These are phyloP conservation scores for Lodderomyces theae DNA, from an alignment of 1,139 yeast genomes.

Conservation along the genomic window DNA sequence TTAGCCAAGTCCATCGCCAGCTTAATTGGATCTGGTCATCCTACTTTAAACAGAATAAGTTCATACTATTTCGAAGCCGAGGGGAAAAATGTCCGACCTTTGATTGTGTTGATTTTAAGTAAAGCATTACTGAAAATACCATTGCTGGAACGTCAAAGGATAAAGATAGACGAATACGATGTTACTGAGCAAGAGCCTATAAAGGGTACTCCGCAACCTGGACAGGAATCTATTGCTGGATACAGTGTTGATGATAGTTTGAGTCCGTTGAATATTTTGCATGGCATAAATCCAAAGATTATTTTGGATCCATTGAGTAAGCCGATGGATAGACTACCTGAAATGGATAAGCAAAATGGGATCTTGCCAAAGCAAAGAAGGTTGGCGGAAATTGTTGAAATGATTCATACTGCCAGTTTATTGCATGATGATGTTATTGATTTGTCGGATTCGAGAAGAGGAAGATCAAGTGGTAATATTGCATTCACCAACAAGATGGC, in stretches of 20 bases:
- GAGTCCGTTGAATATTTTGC: slow-evolving; percentile 78
- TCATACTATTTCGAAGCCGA: slow-evolving; percentile 93
- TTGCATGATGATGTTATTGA: slow-evolving; percentile 98
- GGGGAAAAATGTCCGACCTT: slow-evolving; percentile 93
- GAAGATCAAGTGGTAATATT: slow-evolving; percentile 85
- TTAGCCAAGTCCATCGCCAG: slow-evolving; percentile 84
- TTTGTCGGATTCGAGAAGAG: slow-evolving; percentile 85
- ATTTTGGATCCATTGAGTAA: slow-evolving; percentile 79
- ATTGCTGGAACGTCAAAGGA: slow-evolving; percentile 59
- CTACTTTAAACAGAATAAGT: slow-evolving; percentile 84
- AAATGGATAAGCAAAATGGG: slow-evolving; percentile 58
- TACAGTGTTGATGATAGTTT: slow-evolving; percentile 57
- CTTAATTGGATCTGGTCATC: slow-evolving; percentile 90
- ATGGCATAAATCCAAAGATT: slow-evolving; percentile 82
- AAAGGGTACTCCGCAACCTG: slow-evolving; percentile 47
- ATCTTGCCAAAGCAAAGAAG: slow-evolving; percentile 93
- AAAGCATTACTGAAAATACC: slow-evolving; percentile 83
- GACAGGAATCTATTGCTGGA: slow-evolving; percentile 46
- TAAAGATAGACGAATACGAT: slow-evolving; percentile 57
- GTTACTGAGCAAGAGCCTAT: slow-evolving; percentile 63
- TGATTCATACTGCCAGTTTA: slow-evolving; percentile 97
- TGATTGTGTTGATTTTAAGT: slow-evolving; percentile 77
- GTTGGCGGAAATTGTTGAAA: slow-evolving; percentile 94
- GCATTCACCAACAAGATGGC: slow-evolving; percentile 98
- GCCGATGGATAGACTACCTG: slow-evolving; percentile 72